A percentile compares a stretch with the other conserved stretches of the same genome.
Conservation (phyloP, 2,329 filamentous ascomycete genomes). For the Alternaria sp. region DNA sequence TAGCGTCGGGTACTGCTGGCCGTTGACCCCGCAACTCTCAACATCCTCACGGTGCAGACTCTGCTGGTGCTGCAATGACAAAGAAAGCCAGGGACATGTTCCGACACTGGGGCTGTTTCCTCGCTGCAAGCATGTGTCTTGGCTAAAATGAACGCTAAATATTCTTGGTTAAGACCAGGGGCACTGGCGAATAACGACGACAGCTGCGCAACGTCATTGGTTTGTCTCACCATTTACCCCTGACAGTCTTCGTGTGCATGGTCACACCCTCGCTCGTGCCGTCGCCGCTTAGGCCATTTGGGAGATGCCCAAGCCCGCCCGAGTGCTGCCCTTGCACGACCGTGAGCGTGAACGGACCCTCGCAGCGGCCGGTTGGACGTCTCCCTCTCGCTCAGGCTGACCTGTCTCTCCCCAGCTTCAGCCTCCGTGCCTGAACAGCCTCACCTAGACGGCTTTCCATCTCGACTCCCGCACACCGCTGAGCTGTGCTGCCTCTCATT, state of each 20-base stretch:
- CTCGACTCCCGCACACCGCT: conserved; percentile 41
- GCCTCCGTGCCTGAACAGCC: conserved; percentile 42
- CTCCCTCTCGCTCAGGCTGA: conserved; percentile 37
- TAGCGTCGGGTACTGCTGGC: conserved; percentile 5
- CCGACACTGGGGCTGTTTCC: conserved; percentile 31
- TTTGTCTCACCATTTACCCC: conserved; percentile 30
- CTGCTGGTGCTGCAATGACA: conserved; percentile 14
- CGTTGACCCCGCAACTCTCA: conserved; percentile 18
- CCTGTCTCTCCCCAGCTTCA: conserved; percentile 40
- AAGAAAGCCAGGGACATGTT: conserved; percentile 17
- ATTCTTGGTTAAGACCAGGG: conserved; percentile 26
- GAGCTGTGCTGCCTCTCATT: conserved; percentile 50
- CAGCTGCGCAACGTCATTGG: conserved; percentile 25
- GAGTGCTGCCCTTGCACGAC: conserved; percentile 36
- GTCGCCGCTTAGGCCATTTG: conserved; percentile 33
- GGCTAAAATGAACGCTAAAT: conserved; percentile 21
- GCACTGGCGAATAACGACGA: conserved; percentile 22
- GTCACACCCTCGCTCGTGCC: conserved; percentile 30
- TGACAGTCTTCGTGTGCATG: conserved; percentile 26
- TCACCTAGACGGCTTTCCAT: conserved; percentile 31
- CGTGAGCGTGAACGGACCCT: conserved; percentile 30
- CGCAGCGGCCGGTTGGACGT: conserved; percentile 28
- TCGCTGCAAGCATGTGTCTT: conserved; percentile 32
- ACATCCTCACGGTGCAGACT: conserved; percentile 12
- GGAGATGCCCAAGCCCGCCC: conserved; percentile 26